Percentiles rank a stretch among this genome's conserved stretches.
Evolutionary conservation across 371 early-diverging fungal species (phyloP).

Genomic region (Rhizopus arrhizus): DNA sequence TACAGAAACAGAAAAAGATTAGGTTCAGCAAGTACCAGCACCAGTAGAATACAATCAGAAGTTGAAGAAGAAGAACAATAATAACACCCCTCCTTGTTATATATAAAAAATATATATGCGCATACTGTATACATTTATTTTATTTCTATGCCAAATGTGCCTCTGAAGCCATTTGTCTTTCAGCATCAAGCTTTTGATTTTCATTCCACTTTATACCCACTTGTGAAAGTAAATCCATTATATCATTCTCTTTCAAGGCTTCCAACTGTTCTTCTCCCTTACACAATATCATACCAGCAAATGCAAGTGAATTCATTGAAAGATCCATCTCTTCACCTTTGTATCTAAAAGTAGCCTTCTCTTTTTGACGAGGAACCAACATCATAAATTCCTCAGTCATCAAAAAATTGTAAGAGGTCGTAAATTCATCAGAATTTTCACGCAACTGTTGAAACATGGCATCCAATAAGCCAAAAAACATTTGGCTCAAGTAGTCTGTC

Average conservation of each 20-base stretch:
- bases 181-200: slow-evolving; percentile 14
- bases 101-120: background rate
- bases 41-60: slow-evolving; percentile 28
- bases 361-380: slow-evolving; percentile 67
- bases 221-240: slow-evolving; percentile 39
- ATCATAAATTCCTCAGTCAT: slow-evolving; percentile 74
- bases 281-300: slow-evolving; percentile 68
- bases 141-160: slow-evolving; percentile 17
- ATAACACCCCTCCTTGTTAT: background rate
- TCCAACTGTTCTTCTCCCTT: slow-evolving; percentile 59
- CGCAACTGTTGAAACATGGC: slow-evolving; percentile 55
- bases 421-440: slow-evolving; percentile 26
- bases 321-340: slow-evolving; percentile 31
- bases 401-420: slow-evolving; percentile 66
- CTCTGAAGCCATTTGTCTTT: slow-evolving; percentile 16
- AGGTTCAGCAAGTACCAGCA: slow-evolving; percentile 25
- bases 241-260: slow-evolving; percentile 41
- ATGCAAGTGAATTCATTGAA: slow-evolving; percentile 71
- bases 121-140: background rate
- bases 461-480: slow-evolving; percentile 55
- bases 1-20: slow-evolving; percentile 27
- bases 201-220: slow-evolving; percentile 32
- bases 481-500: slow-evolving; percentile 48
- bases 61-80: slow-evolving; percentile 19
- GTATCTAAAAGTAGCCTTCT: slow-evolving; percentile 29